A percentile compares a stretch with the other conserved stretches of the same genome.
These are phyloP conservation scores for Flaveria sonorensis DNA, from an alignment of 129 eudicot genomes.

Conservation along the genomic window DNA sequence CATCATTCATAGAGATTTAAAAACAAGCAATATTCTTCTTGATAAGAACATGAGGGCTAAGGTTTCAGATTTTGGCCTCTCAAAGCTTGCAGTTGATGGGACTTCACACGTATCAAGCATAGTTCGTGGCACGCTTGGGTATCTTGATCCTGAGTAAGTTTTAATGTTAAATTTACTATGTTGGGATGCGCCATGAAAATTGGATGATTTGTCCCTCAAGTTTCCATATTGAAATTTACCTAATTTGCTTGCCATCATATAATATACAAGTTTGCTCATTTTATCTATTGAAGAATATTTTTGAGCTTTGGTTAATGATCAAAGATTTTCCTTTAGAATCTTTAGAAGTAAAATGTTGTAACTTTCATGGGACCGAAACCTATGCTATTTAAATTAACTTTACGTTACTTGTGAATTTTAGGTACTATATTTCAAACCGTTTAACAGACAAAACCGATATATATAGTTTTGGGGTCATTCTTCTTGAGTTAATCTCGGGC, in stretches of 20 bases:
- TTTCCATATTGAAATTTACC: background rate
- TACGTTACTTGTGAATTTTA: slow-evolving; percentile 33
- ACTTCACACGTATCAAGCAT: slow-evolving; percentile 96
- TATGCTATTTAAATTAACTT: slow-evolving; percentile 7
- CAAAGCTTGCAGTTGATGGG: slow-evolving; percentile 93
- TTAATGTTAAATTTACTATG: background rate
- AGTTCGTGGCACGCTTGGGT: slow-evolving; percentile 98
- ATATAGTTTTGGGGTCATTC: slow-evolving; percentile 95
- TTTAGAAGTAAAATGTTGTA: background rate
- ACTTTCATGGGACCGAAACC: background rate
- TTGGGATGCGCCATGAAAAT: slow-evolving; percentile 7
- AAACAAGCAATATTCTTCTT: slow-evolving; percentile 95
- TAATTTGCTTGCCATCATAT: slow-evolving; percentile 12
- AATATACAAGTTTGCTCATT: background rate
- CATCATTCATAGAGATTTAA: slow-evolving; percentile 89
- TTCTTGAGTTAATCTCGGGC: slow-evolving; percentile 94
- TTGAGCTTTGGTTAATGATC: background rate
- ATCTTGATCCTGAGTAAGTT: slow-evolving; percentile 96
- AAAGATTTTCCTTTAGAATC: background rate
- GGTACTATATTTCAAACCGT: slow-evolving; percentile 97
- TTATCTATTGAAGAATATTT: background rate
- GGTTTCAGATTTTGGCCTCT: slow-evolving; percentile 99
- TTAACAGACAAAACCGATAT: slow-evolving; percentile 93
- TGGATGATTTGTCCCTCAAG: too few relatives aligned
- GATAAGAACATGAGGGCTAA: slow-evolving; percentile 93